phyloP scores from a whole-genome alignment of 345 rosid genomes.

The Heritiera littoralis region DNA sequence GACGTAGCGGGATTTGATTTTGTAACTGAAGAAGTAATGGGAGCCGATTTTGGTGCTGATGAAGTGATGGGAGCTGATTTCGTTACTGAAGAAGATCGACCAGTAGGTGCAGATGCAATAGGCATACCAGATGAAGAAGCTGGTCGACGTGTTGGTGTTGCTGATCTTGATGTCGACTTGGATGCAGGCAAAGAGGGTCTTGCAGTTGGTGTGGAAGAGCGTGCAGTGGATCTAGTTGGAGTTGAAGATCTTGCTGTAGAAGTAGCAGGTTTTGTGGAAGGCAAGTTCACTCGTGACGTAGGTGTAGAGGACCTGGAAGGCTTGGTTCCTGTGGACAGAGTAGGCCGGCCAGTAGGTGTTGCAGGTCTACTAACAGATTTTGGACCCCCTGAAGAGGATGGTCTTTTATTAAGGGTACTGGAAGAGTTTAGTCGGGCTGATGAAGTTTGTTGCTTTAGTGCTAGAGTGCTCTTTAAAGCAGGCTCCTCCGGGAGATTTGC shows the following conservation, averaged over 20 bases:
- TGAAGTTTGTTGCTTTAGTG: conserved; percentile 40
- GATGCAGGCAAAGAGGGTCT: conserved; percentile 42
- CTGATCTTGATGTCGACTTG: conserved; percentile 50
- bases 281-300: conserved; percentile 53
- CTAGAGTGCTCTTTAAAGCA: conserved; percentile 33
- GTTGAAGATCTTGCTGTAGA: conserved; percentile 49
- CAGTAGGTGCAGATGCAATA: conserved; percentile 37
- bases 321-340: conserved; percentile 47
- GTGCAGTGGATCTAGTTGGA: conserved; percentile 45
- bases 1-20: conserved; percentile 41
- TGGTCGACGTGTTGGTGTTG: conserved; percentile 60
- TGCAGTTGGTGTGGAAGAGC: conserved; percentile 50
- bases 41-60: conserved; percentile 48
- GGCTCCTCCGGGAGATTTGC: conserved; percentile 59
- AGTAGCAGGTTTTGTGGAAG: conserved; percentile 47
- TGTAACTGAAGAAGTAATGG: conserved; percentile 39
- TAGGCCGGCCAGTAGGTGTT: conserved; percentile 30
- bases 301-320: conserved; percentile 79
- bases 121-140: conserved; percentile 45
- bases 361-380: conserved; percentile 24
- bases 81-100: conserved; percentile 41
- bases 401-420: conserved; percentile 43
- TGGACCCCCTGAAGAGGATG: conserved; percentile 67
- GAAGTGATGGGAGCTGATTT: conserved; percentile 12
- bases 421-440: conserved; percentile 48